These are phyloP conservation scores for Scedosporium minutisporum DNA, from an alignment of 2,329 filamentous ascomycete genomes.

Conservation along the genomic window DNA sequence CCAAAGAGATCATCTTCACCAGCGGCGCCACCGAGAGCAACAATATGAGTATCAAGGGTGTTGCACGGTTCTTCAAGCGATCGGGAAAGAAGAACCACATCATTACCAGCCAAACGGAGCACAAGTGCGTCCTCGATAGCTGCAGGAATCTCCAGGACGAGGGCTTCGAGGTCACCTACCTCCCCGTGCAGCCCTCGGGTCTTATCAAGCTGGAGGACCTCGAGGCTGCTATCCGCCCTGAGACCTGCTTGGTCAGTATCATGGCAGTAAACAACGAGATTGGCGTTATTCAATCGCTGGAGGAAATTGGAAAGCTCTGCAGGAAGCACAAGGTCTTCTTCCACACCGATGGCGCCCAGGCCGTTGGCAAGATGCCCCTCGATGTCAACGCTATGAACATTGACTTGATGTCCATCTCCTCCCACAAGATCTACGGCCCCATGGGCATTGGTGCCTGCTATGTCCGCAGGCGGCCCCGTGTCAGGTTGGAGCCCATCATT, in stretches of 20 bases:
- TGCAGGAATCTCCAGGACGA: conserved; percentile 95
- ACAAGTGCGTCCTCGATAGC: conserved; percentile 97
- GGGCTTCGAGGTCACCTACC: conserved; percentile 92
- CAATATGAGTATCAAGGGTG: conserved; percentile 99
- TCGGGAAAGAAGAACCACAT: conserved; percentile 97
- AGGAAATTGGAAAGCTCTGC: conserved; percentile 88
- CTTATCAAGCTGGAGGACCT: conserved; percentile 75
- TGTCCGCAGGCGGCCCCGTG: conserved; percentile 81
- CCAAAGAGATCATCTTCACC: conserved; percentile 98
- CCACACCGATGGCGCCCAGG: conserved; percentile 93
- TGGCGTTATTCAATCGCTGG: conserved; percentile 93
- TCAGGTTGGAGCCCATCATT: conserved; percentile 92
- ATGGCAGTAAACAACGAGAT: conserved; percentile 99
- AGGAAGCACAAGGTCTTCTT: conserved; percentile 91
- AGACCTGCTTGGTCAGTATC: conserved; percentile 87
- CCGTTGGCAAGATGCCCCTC: conserved; percentile 94
- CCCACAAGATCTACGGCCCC: conserved; percentile 96
- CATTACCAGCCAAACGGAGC: conserved; percentile 93
- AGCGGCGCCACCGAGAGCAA: conserved; percentile 97
- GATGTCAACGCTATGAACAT: conserved; percentile 98
- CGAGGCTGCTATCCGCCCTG: conserved; percentile 79
- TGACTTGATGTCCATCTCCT: conserved; percentile 97
- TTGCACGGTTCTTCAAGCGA: conserved; percentile 87
- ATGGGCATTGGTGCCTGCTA: conserved; percentile 97
- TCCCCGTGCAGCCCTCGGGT: conserved; percentile 82